A percentile compares a stretch with the other conserved stretches of the same genome.
Evolutionary conservation across 2,329 filamentous ascomycete genomes (phyloP).

Genomic region (Penicillium sp.): DNA sequence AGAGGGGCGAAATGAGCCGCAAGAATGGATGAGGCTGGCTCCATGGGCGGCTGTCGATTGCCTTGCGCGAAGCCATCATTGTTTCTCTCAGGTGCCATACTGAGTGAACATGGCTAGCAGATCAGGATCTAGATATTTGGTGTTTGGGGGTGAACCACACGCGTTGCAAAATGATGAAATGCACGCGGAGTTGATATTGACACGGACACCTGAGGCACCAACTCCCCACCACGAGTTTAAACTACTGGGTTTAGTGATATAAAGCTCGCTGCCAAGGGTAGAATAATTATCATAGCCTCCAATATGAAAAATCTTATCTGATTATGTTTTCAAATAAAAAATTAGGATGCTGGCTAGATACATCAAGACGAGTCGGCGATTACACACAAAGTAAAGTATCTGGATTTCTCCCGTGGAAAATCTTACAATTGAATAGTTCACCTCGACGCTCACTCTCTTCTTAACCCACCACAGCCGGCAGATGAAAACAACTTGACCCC

Average conservation of each 20-base stretch:
- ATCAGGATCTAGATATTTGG: neutral
- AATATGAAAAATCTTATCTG: neutral
- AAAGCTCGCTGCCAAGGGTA: neutral
- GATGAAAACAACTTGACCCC: neutral
- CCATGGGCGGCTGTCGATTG: slow-evolving; percentile 25
- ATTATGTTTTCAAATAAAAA: too few species aligned
- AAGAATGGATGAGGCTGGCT: slow-evolving; percentile 69
- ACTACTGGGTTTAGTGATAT: neutral
- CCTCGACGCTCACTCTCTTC: neutral
- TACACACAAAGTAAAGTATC: neutral
- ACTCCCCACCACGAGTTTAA: neutral
- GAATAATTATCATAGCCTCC: neutral
- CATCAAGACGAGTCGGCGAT: neutral
- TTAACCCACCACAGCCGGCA: neutral
- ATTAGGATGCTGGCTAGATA: neutral
- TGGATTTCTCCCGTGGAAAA: neutral
- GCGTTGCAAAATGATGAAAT: neutral
- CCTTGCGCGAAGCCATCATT: slow-evolving; percentile 14
- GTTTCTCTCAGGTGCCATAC: slow-evolving; percentile 30
- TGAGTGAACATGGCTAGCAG: slow-evolving; percentile 12
- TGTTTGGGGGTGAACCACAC: neutral
- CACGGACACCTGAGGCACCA: slow-evolving; percentile 23
- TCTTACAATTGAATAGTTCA: neutral
- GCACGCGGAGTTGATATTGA: slow-evolving; percentile 9
- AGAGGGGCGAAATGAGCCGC: slow-evolving; percentile 85